A percentile compares a stretch with the other conserved stretches of the same genome.
These are phyloP conservation scores for Datisca glomerata DNA, from an alignment of 306 rosid species.

Conservation along the genomic window DNA sequence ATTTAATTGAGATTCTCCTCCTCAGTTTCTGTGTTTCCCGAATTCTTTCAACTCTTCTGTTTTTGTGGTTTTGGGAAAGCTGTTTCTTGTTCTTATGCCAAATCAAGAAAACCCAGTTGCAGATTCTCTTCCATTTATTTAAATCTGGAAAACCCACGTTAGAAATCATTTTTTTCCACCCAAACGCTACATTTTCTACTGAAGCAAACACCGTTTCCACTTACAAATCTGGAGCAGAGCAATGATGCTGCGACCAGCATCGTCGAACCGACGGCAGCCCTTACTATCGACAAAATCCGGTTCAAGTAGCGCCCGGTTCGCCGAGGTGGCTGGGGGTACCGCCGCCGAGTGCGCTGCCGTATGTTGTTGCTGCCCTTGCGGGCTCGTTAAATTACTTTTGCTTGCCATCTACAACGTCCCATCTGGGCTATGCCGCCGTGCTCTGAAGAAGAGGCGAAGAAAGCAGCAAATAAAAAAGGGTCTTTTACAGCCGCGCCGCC, in stretches of 20 bases:
- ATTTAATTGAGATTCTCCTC: too few relatives aligned
- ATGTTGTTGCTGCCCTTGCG: conserved; percentile 64
- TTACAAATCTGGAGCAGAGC: too few relatives aligned
- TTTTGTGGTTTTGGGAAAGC: too few relatives aligned
- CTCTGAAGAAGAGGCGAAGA: conserved; percentile 21
- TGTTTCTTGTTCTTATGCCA: too few relatives aligned
- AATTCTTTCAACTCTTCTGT: too few relatives aligned
- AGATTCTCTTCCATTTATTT: too few relatives aligned
- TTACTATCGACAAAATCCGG: conserved; percentile 15
- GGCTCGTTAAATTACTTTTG: conserved; percentile 30
- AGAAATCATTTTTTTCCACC: too few relatives aligned
- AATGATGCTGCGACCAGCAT: conserved; percentile 5
- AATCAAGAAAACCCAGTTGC: too few relatives aligned
- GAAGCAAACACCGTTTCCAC: background rate
- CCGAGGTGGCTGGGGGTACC: conserved; percentile 66
- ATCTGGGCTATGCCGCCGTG: conserved; percentile 37
- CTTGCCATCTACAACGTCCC: conserved; percentile 68
- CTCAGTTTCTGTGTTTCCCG: too few relatives aligned
- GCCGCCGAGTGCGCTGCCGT: conserved; percentile 84
- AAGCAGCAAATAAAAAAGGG: conserved; percentile 18
- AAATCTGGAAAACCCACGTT: too few relatives aligned
- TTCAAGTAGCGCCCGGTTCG: conserved; percentile 16
- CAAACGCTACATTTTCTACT: background rate
- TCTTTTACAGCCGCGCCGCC: conserved; percentile 7
- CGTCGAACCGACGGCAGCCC: conserved; percentile 25